Evolutionary conservation across 768 basidiomycete genomes (phyloP).

Genomic region (Lentinula sp.): DNA sequence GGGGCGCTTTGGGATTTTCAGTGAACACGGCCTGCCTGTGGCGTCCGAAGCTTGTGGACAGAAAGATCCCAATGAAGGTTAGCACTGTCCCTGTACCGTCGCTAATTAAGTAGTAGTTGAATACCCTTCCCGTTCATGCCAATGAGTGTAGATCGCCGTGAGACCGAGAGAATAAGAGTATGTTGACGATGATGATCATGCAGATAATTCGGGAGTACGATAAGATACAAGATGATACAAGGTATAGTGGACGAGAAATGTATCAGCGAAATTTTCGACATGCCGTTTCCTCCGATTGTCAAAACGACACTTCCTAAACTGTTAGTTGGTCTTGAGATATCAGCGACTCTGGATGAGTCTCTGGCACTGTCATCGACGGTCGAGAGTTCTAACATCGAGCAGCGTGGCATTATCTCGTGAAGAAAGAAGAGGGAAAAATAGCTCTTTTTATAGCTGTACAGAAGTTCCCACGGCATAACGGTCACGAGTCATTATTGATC

Average conservation of each 20-base stretch:
- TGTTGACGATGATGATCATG: too few species aligned
- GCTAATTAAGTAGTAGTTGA: too few species aligned
- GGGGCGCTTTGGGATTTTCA: too few species aligned
- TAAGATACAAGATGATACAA: too few species aligned
- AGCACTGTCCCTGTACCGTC: too few species aligned
- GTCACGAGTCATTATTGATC: not conserved
- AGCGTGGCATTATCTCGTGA: conserved; percentile 59
- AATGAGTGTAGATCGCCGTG: too few species aligned
- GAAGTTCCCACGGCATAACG: conserved; percentile 33
- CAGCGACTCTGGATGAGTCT: conserved; percentile 45
- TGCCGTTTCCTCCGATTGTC: conserved; percentile 50
- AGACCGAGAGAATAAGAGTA: too few species aligned
- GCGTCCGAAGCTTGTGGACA: too few species aligned
- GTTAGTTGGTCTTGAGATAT: conserved; percentile 46
- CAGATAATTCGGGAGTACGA: too few species aligned
- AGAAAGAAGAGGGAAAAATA: conserved; percentile 12
- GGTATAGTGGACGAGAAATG: conserved; percentile 18
- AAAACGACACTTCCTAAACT: conserved; percentile 66
- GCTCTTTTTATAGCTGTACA: conserved; percentile 19
- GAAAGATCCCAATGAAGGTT: too few species aligned
- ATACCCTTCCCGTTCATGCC: too few species aligned
- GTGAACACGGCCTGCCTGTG: too few species aligned
- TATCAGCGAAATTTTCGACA: conserved; percentile 55
- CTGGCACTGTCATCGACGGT: conserved; percentile 66
- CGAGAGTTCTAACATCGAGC: conserved; percentile 41